Conservation (phyloP, 352 stramenopile genomes). For the Globisporangium iwayamae region DNA sequence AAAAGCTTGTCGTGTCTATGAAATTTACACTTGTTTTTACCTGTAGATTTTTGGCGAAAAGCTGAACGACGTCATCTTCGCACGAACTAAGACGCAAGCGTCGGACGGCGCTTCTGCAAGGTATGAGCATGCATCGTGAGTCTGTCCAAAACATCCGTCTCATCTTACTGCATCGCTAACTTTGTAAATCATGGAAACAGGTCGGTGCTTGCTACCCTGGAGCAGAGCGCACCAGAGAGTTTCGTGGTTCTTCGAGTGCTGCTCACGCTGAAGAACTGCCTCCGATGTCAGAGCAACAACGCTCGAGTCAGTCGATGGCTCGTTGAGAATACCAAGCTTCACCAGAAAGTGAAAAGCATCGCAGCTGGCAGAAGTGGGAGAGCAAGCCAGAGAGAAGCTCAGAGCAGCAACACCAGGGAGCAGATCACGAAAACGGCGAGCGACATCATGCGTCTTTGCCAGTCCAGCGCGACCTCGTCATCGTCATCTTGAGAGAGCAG, state of each 20-base stretch:
- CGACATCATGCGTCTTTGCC: conserved; percentile 36
- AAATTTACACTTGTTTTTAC: not conserved
- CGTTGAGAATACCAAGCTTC: conserved; percentile 18
- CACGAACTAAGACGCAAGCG: conserved; percentile 11
- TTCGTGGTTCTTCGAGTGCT: conserved; percentile 42
- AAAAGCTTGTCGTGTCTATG: too few relatives aligned
- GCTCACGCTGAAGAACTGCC: conserved; percentile 55
- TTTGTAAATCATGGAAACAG: conserved; percentile 10
- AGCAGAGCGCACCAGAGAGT: conserved; percentile 16
- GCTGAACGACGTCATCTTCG: conserved; percentile 54
- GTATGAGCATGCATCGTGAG: conserved; percentile 14
- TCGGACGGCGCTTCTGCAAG: conserved; percentile 17
- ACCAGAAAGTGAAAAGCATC: conserved; percentile 23
- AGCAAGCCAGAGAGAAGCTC: conserved; percentile 3
- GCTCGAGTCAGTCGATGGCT: conserved; percentile 32
- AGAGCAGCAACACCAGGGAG: conserved; percentile 18
- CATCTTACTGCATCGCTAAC: not conserved
- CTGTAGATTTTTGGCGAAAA: conserved; percentile 54
- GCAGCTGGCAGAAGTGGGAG: not conserved
- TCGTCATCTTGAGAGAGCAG: not conserved
- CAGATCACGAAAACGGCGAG: conserved; percentile 48
- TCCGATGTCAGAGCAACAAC: conserved; percentile 41
- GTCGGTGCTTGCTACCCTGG: conserved; percentile 25
- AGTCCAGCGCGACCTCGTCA: not conserved
- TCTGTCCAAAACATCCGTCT: too few relatives aligned